Evolutionary conservation across 345 rosid genomes (phyloP), one percentile per base, ranked within the genome.

Genomic region (Angophora floribunda): DNA sequence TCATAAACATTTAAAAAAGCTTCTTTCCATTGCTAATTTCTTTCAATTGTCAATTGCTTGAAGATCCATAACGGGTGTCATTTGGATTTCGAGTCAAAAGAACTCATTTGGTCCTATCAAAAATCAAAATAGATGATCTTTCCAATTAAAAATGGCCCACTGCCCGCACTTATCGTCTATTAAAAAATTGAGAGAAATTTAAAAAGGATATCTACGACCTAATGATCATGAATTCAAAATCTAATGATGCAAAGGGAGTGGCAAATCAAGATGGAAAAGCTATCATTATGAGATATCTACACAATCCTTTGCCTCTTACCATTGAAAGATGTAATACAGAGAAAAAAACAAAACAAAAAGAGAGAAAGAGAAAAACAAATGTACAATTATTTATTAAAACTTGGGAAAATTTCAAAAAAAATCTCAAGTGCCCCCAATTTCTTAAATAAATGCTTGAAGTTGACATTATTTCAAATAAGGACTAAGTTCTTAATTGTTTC

Each of bases 321-420:
- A 30, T 63, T 63, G 19, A 63, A 14, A 6, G 30, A 13, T 17
- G 7, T 5, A 8, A 6, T 6, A 1, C 4, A n/a, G 10, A 26
- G 26, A 24, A 24, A 24, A 0, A n/a, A n/a, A n/a, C n/a, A 24
- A 10, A 11, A 8, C 7, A 10, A 2, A 9, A 26, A 0, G 26
- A 3, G 4, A 26, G 5, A 3, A 59, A 4, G 30, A 6, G 26
- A 59, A 24, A 30, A 6, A 14, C 30, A 10, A 9, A 2, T 3
- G 13, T 10, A 11, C 6, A 11, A 26, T 59, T 26, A 30, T 10
- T 59, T 59, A 55, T 55, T 55, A 55, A 1, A 26, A 26, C 4
- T 36, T 4, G 41, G 41, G 41, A 36, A 36, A 36, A n/a, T 36
- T 36, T 36, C 41, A 36, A 36, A 36, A 36, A 36, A 36, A 36